phyloP scores from a whole-genome alignment of 306 rosid species.

The Sphenostylis stenocarpa region DNA sequence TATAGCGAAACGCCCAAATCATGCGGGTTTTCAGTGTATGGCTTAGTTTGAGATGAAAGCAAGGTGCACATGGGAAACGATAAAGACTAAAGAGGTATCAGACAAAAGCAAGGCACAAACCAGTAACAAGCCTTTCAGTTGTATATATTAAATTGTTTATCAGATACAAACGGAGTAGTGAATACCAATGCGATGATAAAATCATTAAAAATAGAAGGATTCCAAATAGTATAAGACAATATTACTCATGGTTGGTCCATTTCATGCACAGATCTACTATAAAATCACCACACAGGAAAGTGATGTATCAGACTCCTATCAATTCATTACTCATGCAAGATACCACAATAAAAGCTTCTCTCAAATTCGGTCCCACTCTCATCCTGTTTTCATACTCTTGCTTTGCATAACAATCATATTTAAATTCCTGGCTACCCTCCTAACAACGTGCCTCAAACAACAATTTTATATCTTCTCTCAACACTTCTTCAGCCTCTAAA shows the following conservation, averaged over 20 bases:
- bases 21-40: not conserved
- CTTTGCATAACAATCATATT: not conserved
- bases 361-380: conserved; percentile 30
- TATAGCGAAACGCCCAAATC: not conserved
- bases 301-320: conserved; percentile 40
- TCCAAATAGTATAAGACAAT: conserved; percentile 42
- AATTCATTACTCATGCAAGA: conserved; percentile 28
- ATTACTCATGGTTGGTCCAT: conserved; percentile 35
- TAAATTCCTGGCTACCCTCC: no score
- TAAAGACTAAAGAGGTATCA: conserved; percentile 11
- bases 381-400: not conserved
- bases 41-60: conserved; percentile 40
- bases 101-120: conserved; percentile 29
- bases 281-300: conserved; percentile 39
- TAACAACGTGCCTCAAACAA: not conserved
- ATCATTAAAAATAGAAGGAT: conserved; percentile 5
- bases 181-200: not conserved
- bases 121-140: conserved; percentile 3
- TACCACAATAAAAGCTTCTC: conserved; percentile 37
- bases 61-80: conserved; percentile 45
- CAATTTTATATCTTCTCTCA: not conserved
- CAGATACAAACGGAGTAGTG: not conserved
- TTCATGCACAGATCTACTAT: conserved; percentile 30
- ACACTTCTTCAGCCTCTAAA: not conserved
- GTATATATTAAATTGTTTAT: not conserved